Evolutionary conservation across 331 rosid genomes (phyloP).

Genomic region (Telfairia occidentalis): DNA sequence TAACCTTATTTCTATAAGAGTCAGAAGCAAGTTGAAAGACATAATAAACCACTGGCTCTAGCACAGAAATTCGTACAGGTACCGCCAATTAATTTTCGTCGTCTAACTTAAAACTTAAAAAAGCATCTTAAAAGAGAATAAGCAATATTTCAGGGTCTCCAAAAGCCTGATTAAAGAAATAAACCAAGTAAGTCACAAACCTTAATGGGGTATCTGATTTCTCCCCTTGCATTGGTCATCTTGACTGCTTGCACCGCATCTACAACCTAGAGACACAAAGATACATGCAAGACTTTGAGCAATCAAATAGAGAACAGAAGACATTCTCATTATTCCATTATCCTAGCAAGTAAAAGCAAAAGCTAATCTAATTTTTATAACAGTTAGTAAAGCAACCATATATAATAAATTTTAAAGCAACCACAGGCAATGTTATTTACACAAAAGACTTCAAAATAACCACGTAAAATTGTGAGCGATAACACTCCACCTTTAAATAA

Average conservation of each 20-base stretch:
- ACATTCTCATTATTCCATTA: background rate
- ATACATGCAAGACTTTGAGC: constrained; percentile 4
- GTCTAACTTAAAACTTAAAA: background rate
- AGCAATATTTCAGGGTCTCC: background rate
- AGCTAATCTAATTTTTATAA: background rate
- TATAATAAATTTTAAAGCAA: background rate
- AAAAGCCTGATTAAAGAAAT: background rate
- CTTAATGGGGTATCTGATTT: constrained; percentile 89
- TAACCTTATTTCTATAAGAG: background rate
- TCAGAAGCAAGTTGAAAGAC: background rate
- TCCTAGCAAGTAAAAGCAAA: background rate
- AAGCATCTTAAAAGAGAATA: background rate
- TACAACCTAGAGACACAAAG: constrained; percentile 49
- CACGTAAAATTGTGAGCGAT: background rate
- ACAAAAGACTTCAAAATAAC: background rate
- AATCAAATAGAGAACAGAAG: background rate
- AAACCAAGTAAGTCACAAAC: constrained; percentile 25
- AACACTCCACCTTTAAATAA: background rate
- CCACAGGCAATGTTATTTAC: background rate
- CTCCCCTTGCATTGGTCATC: constrained; percentile 92
- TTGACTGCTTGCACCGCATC: constrained; percentile 86
- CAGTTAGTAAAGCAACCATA: background rate
- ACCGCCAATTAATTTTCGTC: background rate
- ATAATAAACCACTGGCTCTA: background rate
- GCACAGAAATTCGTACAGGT: background rate